Evolutionary conservation across 78 protist genomes (phyloP).

Genomic region (Corallochytrium limacisporum): DNA sequence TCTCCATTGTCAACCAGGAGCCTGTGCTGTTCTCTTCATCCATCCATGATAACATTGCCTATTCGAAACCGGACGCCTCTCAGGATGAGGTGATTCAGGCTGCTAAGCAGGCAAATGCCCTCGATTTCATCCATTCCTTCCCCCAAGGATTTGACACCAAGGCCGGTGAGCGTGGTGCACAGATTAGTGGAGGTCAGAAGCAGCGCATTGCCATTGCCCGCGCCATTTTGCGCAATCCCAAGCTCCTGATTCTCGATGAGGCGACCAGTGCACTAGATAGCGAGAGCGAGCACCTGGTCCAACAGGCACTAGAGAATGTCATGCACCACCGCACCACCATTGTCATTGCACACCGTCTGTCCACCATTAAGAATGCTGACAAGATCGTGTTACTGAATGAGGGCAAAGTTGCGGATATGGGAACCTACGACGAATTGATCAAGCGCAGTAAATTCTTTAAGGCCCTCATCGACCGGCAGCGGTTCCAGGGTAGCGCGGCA

Average conservation of each 20-base stretch:
- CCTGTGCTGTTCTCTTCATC: conserved; percentile 35
- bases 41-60: conserved; percentile 42
- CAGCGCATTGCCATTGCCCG: conserved; percentile 85
- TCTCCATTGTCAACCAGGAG: conserved; percentile 33
- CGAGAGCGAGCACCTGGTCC: conserved; percentile 55
- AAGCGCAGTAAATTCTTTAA: too few relatives aligned
- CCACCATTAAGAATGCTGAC: conserved; percentile 51
- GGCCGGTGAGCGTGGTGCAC: conserved; percentile 13
- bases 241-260: conserved; percentile 88
- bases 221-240: conserved; percentile 73
- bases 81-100: conserved; percentile 47
- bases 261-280: conserved; percentile 78
- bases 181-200: conserved; percentile 67
- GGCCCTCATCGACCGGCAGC: too few relatives aligned
- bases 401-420: conserved; percentile 1
- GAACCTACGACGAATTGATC: conserved; percentile 1
- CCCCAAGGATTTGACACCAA: neutral
- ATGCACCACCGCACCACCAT: conserved; percentile 35
- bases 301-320: conserved; percentile 60
- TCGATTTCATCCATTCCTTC: neutral
- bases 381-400: neutral
- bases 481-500: too few relatives aligned
- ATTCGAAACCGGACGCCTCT: neutral
- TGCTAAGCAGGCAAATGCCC: conserved; percentile 20
- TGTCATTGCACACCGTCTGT: conserved; percentile 68